Base-by-base conservation (phyloP, 805 yeast species). In the Starmerella stigmatis region DNA sequence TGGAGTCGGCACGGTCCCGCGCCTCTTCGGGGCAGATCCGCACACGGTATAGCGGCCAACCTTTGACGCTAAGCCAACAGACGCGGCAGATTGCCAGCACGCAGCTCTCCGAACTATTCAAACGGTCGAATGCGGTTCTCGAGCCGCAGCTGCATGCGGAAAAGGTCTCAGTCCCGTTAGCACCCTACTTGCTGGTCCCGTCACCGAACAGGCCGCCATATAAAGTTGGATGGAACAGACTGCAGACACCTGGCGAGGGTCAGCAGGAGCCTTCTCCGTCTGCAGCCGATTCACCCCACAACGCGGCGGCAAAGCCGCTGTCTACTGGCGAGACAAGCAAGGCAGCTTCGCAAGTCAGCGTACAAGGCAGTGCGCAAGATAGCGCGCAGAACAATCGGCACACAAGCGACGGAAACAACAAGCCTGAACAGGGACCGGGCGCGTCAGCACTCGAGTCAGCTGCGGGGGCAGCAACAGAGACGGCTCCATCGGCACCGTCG, bases 171-270 rank as follows among this genome's bases (percentile, higher is more conserved):
- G 43, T 42, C 9, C 57, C 56, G 6, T 29, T 52, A 21, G 49
- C 50, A 3, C 52, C 55, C 11, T 48, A 48, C 19, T 41, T 52
- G 43, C 43, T 55, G 15, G 51, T 54, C 10, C 49, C 55, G 10
- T 47, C 55, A 3, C 60, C 60, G 9, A 38, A 37, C 8, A 46
- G 58, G 10, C 60, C 60, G 4, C 45, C 49, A 3, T 54, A 46
- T 21, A 29, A 28, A n/a, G 31, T 34, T 5, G 16, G 15, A 13
- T 25, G 32, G 42, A 5, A 21, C 22, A n/a, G n/a, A n/a, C n/a
- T n/a, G n/a, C n/a, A n/a, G n/a, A n/a, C n/a, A n/a, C n/a, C n/a
- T n/a, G n/a, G n/a, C n/a, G n/a, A n/a, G n/a, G n/a, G n/a, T n/a
- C n/a, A n/a, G n/a, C n/a, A n/a, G n/a, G n/a, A n/a, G n/a, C n/a